These are phyloP conservation scores for Oidiodendron maius DNA, from an alignment of 495 filamentous ascomycete species.

Conservation along the genomic window DNA sequence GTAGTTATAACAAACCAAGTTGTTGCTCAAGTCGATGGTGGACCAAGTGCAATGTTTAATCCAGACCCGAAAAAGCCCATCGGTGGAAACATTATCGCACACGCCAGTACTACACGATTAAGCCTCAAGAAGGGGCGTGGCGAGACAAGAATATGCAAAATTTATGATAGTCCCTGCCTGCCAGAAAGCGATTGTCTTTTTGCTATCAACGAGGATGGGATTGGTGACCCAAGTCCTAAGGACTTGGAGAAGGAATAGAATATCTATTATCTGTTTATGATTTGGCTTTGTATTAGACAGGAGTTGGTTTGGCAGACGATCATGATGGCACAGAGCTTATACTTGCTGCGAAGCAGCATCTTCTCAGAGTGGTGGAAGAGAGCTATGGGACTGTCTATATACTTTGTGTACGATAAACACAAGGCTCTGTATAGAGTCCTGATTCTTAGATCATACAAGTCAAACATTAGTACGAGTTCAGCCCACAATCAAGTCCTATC, in stretches of 20 bases:
- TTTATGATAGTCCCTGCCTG: constrained; percentile 95
- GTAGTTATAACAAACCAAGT: constrained; percentile 99
- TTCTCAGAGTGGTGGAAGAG: no score
- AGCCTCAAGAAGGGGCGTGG: constrained; percentile 92
- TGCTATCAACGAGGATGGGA: constrained; percentile 94
- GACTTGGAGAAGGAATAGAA: constrained; percentile 71
- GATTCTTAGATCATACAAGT: no score
- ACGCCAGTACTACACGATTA: constrained; percentile 85
- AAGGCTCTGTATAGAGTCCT: no score
- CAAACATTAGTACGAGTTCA: no score
- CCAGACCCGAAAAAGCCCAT: constrained; percentile 99
- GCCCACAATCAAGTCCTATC: no score
- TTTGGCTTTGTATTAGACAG: no score
- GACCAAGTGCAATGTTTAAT: constrained; percentile 95
- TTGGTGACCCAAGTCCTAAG: constrained; percentile 92
- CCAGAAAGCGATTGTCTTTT: constrained; percentile 96
- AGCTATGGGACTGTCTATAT: no score
- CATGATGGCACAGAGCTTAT: no score
- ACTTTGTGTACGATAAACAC: no score
- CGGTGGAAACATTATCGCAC: constrained; percentile 97
- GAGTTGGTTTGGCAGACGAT: no score
- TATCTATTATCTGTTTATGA: no score
- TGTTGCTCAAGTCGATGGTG: constrained; percentile 95
- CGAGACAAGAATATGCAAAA: constrained; percentile 96
- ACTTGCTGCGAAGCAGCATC: no score